Evolutionary conservation across 805 yeast species (phyloP).

Genomic region (Barnettozyma botsteinii): DNA sequence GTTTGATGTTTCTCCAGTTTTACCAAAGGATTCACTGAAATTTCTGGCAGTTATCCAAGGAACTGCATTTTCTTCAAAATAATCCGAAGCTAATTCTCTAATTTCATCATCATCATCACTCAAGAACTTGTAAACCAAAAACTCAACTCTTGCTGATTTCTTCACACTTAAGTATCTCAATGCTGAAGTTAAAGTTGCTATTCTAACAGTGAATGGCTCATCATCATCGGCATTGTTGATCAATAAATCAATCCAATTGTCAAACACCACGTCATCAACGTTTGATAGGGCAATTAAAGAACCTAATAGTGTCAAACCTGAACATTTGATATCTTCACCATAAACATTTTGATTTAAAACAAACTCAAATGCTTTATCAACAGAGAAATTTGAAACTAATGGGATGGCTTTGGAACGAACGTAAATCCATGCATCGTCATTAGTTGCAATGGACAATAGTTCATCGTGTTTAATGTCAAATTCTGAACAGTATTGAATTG

Average conservation of each 20-base stretch:
- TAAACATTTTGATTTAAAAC: conserved; percentile 26
- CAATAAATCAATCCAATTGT: conserved; percentile 13
- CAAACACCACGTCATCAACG: conserved; percentile 24
- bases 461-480: conserved; percentile 4
- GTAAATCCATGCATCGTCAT: conserved; percentile 33
- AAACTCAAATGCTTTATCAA: conserved; percentile 27
- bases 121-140: conserved; percentile 34
- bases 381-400: conserved; percentile 17
- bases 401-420: conserved; percentile 36
- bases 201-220: conserved; percentile 39
- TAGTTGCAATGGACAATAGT: conserved; percentile 21
- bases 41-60: conserved; percentile 30
- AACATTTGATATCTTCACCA: conserved; percentile 42
- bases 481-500: conserved; percentile 30
- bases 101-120: conserved; percentile 66
- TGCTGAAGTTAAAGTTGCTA: conserved; percentile 41
- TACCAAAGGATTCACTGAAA: conserved; percentile 18
- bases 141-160: conserved; percentile 16
- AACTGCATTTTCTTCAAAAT: conserved; percentile 33
- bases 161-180: conserved; percentile 22
- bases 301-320: conserved; percentile 50
- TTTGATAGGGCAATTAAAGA: conserved; percentile 28
- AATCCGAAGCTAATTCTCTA: conserved; percentile 41
- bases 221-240: conserved; percentile 31
- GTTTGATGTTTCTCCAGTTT: conserved; percentile 1